A percentile compares a stretch with the other conserved stretches of the same genome.
phyloP scores from a whole-genome alignment of 345 rosid species.

The Populus nigra region DNA sequence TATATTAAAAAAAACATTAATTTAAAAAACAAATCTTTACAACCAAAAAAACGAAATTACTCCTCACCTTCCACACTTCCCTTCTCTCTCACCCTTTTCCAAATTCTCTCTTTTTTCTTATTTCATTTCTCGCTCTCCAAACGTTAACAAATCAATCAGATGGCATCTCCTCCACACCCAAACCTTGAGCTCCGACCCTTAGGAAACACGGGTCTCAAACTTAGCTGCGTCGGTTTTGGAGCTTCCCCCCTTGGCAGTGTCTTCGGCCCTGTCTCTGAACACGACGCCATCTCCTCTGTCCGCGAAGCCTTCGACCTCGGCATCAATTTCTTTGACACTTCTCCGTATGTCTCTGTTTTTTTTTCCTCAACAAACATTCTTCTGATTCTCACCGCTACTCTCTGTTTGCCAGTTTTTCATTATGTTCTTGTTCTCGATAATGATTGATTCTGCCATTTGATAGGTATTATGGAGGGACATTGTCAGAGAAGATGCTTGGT shows the following conservation, averaged over 20 bases:
- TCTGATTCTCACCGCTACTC: neutral
- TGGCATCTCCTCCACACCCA: slow-evolving; percentile 9
- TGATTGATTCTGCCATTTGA: neutral
- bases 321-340: slow-evolving; percentile 97
- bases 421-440: neutral
- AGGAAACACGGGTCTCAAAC: slow-evolving; percentile 18
- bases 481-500: slow-evolving; percentile 93
- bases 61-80: neutral
- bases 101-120: neutral
- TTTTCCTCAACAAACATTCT: neutral
- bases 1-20: too few relatives aligned
- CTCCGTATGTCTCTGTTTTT: slow-evolving; percentile 52
- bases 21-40: too few relatives aligned
- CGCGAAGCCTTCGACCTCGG: slow-evolving; percentile 75
- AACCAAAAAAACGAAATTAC: too few relatives aligned
- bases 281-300: slow-evolving; percentile 75
- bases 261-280: slow-evolving; percentile 80
- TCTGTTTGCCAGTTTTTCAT: neutral
- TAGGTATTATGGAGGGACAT: slow-evolving; percentile 86
- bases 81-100: neutral
- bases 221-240: slow-evolving; percentile 84
- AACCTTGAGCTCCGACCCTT: slow-evolving; percentile 16
- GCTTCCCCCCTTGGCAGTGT: slow-evolving; percentile 87
- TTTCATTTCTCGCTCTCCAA: neutral
- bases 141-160: neutral